Evolutionary conservation across 192 early-diverging fungal genomes (phyloP), one percentile per base, ranked within the genome.

Genomic region (Mortierella hygrophila): DNA sequence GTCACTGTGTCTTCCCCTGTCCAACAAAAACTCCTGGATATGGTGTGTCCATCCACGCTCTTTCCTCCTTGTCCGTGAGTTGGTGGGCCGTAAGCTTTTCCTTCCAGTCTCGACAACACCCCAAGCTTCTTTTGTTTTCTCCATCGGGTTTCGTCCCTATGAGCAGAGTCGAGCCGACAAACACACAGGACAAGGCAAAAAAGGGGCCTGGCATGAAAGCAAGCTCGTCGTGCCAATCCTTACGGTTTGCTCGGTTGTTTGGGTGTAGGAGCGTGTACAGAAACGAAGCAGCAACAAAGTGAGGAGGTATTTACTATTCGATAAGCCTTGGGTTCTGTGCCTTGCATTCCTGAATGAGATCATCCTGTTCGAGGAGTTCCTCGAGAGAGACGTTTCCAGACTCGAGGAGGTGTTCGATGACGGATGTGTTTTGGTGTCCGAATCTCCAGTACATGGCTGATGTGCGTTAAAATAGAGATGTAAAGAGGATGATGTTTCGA

Each of bases 261-360:
- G 38, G 32, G 41, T 72, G 15, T 3, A 52, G 49, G 18, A 21
- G 15, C 16, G 18, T 52, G 49, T 20, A 21, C 16, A 76, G 57
- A 57, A 41, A n/a, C 38, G 37, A 68, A 41, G 47, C 35, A 37
- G 35, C 46, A 71, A 35, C 6, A 72, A 68, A 8, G 41, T 23
- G 47, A 47, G 40, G 42, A 4, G 26, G 72, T 20, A 63, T 68
- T 18, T 93, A 96, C 93, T 91, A 97, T 87, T 97, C 94, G 72
- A 99, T 90, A 26, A 99, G 93, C 88, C 96, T 97, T 54, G 95
- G 91, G 89, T 97, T 98, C 70, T 98, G 96, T 54, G 94, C 92
- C 87, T 98, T 98, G 84, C 96, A 94, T 93, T 99, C 97, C 89
- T 99, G 97, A 71, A 98, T 89, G 74, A 99, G 90, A 89, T 97